Evolutionary conservation across 768 basidiomycete species (phyloP).

Genomic region (Phaffia australis): DNA sequence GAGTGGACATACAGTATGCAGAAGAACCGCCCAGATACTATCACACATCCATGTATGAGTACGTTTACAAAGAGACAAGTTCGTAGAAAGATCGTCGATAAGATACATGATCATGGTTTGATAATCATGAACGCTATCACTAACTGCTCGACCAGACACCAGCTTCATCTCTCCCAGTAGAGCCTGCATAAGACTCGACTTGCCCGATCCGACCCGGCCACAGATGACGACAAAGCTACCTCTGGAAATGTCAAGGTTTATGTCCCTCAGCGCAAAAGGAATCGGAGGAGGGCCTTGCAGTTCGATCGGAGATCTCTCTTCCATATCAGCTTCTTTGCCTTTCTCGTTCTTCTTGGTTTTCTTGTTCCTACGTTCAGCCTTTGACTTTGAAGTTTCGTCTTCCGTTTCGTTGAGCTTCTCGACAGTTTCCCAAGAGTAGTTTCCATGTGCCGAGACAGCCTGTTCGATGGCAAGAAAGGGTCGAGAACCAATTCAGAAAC

Average conservation of each 20-base stretch:
- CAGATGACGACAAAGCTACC: constrained; percentile 35
- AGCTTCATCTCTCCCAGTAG: constrained; percentile 35
- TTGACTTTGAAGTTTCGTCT: background rate
- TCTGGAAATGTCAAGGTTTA: constrained; percentile 33
- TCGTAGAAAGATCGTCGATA: too few species aligned
- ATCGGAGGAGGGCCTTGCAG: constrained; percentile 42
- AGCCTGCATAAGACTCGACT: constrained; percentile 31
- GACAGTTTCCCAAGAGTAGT: constrained; percentile 31
- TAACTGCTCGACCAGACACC: constrained; percentile 24
- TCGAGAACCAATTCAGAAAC: too few species aligned
- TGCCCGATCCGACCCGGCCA: constrained; percentile 36
- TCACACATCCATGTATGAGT: too few species aligned
- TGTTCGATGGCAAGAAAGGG: background rate
- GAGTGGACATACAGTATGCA: background rate
- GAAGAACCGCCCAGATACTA: constrained; percentile 10
- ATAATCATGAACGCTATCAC: too few species aligned
- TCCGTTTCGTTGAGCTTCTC: constrained; percentile 8
- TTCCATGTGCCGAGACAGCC: constrained; percentile 41
- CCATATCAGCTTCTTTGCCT: constrained; percentile 25
- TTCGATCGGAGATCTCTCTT: constrained; percentile 28
- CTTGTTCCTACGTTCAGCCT: constrained; percentile 28
- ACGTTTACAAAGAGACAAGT: too few species aligned
- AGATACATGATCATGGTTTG: too few species aligned
- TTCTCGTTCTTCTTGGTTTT: constrained; percentile 20
- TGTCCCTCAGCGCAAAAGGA: constrained; percentile 47